Evolutionary conservation across 2,329 filamentous ascomycete genomes (phyloP).

Genomic region (Trichocomaceae sp.): DNA sequence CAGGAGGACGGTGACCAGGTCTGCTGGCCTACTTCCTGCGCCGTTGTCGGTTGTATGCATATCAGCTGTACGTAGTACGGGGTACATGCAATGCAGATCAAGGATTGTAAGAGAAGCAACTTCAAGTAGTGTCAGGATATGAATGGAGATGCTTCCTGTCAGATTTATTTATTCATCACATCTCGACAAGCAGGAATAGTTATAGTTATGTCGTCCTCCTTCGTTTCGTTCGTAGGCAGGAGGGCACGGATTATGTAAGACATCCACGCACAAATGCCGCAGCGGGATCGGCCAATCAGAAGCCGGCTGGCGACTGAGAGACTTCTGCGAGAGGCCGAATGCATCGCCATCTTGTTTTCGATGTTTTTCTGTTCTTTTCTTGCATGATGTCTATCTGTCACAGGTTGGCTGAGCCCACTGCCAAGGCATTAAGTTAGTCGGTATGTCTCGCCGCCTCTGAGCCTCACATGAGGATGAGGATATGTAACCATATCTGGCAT

Average conservation of each 20-base stretch:
- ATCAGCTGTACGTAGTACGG: not conserved
- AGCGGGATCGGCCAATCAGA: not conserved
- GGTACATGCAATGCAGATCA: not conserved
- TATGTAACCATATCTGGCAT: too few relatives aligned
- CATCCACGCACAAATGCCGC: constrained; percentile 10
- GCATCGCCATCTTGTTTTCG: not conserved
- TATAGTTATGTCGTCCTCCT: not conserved
- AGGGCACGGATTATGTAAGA: not conserved
- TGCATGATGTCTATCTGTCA: not conserved
- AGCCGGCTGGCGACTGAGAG: not conserved
- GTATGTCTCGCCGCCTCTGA: too few relatives aligned
- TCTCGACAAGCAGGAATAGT: not conserved
- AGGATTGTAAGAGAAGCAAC: not conserved
- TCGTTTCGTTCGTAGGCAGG: not conserved
- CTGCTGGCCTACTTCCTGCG: not conserved
- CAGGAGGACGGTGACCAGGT: constrained; percentile 32
- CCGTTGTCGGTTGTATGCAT: not conserved
- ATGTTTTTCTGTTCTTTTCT: not conserved
- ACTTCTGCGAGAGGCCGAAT: constrained; percentile 4
- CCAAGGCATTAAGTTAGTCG: too few relatives aligned
- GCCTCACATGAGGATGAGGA: too few relatives aligned
- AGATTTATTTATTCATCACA: not conserved
- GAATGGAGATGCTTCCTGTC: not conserved
- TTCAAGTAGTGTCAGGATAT: not conserved
- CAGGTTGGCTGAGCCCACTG: not conserved